Conservation (phyloP, 306 rosid species). For the Prunus armeniaca region DNA sequence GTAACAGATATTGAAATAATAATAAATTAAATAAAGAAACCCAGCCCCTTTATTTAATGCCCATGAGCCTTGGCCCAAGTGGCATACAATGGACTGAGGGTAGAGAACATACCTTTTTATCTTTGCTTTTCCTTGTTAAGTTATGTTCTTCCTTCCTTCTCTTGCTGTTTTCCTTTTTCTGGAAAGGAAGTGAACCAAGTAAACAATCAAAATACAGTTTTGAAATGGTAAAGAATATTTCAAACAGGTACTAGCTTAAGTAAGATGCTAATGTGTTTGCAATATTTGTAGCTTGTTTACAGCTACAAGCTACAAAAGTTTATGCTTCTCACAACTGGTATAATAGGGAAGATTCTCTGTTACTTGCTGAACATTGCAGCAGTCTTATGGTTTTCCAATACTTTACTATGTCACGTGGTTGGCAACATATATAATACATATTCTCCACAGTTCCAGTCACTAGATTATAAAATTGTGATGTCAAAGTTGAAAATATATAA, state of each 20-base stretch:
- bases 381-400: not conserved
- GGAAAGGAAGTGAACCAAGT: constrained; percentile 23
- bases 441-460: not conserved
- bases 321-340: not conserved
- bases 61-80: not conserved
- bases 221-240: not conserved
- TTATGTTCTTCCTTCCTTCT: constrained; percentile 94
- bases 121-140: constrained; percentile 73
- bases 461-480: not conserved
- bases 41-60: not conserved
- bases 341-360: too few relatives aligned
- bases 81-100: not conserved
- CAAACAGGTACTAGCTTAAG: not conserved
- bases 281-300: not conserved
- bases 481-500: not conserved
- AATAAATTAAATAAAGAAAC: not conserved
- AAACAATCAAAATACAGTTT: constrained; percentile 1
- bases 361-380: not conserved
- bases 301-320: not conserved
- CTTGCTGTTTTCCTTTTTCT: constrained; percentile 97
- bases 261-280: not conserved
- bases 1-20: not conserved
- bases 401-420: not conserved
- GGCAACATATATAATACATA: not conserved
- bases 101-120: constrained; percentile 65